Evolutionary conservation across 305 asterid genomes (phyloP), one percentile per base, ranked within the genome.

Genomic region (Rubia tinctorum): DNA sequence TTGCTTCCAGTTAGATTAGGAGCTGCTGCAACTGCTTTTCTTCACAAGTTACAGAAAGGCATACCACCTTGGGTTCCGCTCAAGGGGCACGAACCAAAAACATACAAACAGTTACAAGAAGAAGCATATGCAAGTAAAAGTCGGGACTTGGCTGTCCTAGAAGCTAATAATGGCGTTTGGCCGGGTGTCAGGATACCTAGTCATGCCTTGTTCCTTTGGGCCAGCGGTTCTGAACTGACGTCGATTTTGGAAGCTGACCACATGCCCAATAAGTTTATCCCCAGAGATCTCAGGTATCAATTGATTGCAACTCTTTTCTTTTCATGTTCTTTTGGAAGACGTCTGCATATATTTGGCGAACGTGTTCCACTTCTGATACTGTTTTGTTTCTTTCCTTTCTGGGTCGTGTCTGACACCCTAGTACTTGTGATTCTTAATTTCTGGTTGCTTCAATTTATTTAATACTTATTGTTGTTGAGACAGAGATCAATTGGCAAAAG

Each of bases 1-100:
- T 78, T 76, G 81, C 65, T 73, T 86, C 75, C 95, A 94, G 99
- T 90, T 66, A 83, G 97, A 82, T 78, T 91, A 45, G 97, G 95
- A 73, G 96, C 98, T 63, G 90, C 95, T 59, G 97, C 99, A 47
- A 94, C 98, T 17, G 93, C 92, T 64, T 84, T 80, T 58, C 81
- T 92, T 79, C 98, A 94, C 81, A 94, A 94, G 81, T 87, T 90
- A 69, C 98, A 90, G 83, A 94, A 90, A 76, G 97, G 97, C 30
- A 88, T 94, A 73, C 91, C 94, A 0, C 98, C 99, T 68, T 94
- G 99, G 99, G 99, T 89, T 79, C 99, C 98, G 78, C 91, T 92
- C 62, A 92, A 86, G 88, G 98, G 99, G 69, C 88, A 79, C 10
- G 98, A 94, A 82, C 53, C 80, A 7, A 92, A 94, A 88, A 90